A percentile compares a stretch with the other conserved stretches of the same genome.
Evolutionary conservation across 2,329 filamentous ascomycete species (phyloP).

Genomic region (Ophiocordyceps sinensis): DNA sequence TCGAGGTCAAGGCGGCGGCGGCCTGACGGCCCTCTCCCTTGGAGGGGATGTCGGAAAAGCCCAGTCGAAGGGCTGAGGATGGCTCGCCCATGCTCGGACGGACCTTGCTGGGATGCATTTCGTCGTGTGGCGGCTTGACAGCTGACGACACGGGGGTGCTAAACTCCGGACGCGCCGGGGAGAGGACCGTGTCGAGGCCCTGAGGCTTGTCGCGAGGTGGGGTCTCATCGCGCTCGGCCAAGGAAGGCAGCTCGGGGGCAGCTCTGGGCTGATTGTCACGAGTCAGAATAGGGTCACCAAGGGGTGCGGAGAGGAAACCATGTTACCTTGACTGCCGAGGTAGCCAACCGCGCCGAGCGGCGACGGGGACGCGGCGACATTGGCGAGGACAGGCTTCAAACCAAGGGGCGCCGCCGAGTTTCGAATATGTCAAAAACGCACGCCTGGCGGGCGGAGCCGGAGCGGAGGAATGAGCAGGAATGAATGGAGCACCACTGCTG

Average conservation of each 20-base stretch:
- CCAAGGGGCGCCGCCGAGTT: not conserved
- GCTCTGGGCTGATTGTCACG: slow-evolving; percentile 14
- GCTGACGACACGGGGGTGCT: slow-evolving; percentile 51
- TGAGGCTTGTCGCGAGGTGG: slow-evolving; percentile 13
- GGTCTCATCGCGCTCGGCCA: slow-evolving; percentile 28
- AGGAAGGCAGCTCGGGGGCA: slow-evolving; percentile 21
- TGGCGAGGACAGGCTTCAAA: not conserved
- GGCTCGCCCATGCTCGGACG: slow-evolving; percentile 63
- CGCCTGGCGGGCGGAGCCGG: too few species aligned
- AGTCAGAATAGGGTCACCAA: not conserved
- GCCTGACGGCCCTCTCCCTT: slow-evolving; percentile 27
- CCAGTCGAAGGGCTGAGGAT: slow-evolving; percentile 68
- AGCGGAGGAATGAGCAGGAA: too few species aligned
- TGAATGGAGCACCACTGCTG: too few species aligned
- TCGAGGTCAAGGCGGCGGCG: slow-evolving; percentile 31
- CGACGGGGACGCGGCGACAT: slow-evolving; percentile 15
- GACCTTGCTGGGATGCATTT: slow-evolving; percentile 84
- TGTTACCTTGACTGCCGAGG: slow-evolving; percentile 19
- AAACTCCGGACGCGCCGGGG: slow-evolving; percentile 19
- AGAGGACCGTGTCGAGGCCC: slow-evolving; percentile 16
- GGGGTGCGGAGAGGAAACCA: not conserved
- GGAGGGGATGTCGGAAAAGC: slow-evolving; percentile 60
- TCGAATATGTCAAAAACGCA: too few species aligned
- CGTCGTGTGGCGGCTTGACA: slow-evolving; percentile 55
- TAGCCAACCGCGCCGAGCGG: slow-evolving; percentile 28